Percentiles rank a stretch among this genome's conserved stretches.
phyloP scores from a whole-genome alignment of 2,329 filamentous ascomycete genomes.

The Xylariaceae sp. region DNA sequence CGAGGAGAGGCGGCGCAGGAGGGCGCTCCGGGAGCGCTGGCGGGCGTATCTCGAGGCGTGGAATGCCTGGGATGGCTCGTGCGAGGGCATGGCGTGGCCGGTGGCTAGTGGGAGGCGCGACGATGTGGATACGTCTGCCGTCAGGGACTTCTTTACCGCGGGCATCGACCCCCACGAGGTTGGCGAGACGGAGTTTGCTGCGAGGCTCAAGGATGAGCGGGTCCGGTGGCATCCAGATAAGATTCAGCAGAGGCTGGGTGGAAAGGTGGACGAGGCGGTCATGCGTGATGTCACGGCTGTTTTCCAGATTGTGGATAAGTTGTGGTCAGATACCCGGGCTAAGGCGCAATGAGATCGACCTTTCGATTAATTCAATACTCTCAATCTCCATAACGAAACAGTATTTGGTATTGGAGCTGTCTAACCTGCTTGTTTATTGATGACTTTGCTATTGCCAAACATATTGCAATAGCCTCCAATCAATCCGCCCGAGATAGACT shows the following conservation, averaged over 20 bases:
- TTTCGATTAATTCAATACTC: not conserved
- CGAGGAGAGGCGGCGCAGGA: conserved; percentile 61
- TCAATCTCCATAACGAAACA: not conserved
- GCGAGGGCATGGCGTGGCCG: conserved; percentile 67
- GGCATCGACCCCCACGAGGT: conserved; percentile 48
- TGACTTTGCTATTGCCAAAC: not conserved
- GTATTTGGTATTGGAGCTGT: not conserved
- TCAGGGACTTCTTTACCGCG: conserved; percentile 62
- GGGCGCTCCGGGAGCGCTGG: conserved; percentile 64
- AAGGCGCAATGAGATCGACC: conserved; percentile 21
- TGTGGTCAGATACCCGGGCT: conserved; percentile 69
- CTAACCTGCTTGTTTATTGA: not conserved
- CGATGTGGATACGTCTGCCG: conserved; percentile 27
- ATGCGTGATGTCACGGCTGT: conserved; percentile 84
- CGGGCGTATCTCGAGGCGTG: conserved; percentile 66
- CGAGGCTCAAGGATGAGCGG: conserved; percentile 76
- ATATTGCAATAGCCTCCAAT: too few species aligned
- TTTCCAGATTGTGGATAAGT: conserved; percentile 84
- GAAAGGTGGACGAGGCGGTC: conserved; percentile 68
- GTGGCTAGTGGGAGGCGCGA: conserved; percentile 60
- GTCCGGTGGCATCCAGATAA: conserved; percentile 98
- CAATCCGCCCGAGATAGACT: too few species aligned
- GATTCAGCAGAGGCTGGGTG: conserved; percentile 85
- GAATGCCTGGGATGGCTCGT: conserved; percentile 54
- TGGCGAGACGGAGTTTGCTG: conserved; percentile 49